Evolutionary conservation across 345 rosid genomes (phyloP).

Genomic region (Ceriops decandra): DNA sequence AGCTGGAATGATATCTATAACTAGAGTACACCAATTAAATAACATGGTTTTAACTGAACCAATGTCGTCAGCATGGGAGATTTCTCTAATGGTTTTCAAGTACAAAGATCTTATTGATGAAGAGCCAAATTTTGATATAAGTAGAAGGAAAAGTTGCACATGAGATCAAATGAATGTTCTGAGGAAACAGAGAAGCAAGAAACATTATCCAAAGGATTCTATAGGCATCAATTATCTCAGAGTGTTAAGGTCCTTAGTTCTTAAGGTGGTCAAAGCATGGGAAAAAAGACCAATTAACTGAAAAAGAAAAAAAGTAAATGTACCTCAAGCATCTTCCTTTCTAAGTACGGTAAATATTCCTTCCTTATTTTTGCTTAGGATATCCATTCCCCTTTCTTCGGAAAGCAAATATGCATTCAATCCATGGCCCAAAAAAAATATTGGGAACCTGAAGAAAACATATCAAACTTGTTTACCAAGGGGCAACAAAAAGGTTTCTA

Average conservation of each 20-base stretch:
- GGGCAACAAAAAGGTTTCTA: conserved; percentile 9
- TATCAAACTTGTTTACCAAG: conserved; percentile 4
- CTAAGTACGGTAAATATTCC: conserved; percentile 78
- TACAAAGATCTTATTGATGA: neutral
- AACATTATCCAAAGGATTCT: too few species aligned
- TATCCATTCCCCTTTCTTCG: conserved; percentile 59
- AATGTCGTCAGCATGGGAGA: neutral
- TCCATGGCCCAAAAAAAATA: conserved; percentile 60
- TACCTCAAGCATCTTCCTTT: conserved; percentile 23
- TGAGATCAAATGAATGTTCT: neutral
- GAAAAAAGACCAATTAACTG: neutral
- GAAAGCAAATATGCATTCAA: conserved; percentile 68
- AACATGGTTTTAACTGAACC: neutral
- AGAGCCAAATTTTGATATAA: neutral
- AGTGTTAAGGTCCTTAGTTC: neutral
- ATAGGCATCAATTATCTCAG: too few species aligned
- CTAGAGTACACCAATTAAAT: neutral
- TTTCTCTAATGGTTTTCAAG: neutral
- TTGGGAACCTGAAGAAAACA: conserved; percentile 61
- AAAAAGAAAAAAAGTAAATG: neutral
- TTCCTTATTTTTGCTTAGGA: conserved; percentile 81
- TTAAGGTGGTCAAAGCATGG: neutral
- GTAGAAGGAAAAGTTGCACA: neutral
- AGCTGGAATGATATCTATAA: too few species aligned
- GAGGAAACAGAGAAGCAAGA: neutral